Percentiles rank a stretch among this genome's conserved stretches.
These are phyloP conservation scores for Pseudogymnoascus sp. DNA, from an alignment of 2,329 filamentous ascomycete genomes.

Conservation along the genomic window DNA sequence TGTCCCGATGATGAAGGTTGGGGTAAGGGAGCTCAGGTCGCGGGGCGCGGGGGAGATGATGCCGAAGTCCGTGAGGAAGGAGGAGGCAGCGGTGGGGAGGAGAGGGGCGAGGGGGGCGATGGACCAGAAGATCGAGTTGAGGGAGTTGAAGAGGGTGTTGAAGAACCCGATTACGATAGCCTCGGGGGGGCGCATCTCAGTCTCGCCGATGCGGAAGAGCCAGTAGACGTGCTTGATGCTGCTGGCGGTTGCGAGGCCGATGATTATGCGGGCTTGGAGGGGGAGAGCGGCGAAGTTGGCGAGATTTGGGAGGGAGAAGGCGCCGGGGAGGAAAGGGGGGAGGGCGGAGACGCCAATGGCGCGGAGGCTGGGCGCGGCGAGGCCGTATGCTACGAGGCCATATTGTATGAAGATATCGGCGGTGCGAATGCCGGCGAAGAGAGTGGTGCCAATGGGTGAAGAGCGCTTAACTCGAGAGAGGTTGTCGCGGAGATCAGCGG, in stretches of 20 bases:
- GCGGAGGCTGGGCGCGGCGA: constrained; percentile 39
- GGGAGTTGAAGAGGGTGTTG: constrained; percentile 49
- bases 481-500: not conserved
- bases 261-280: constrained; percentile 42
- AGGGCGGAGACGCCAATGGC: constrained; percentile 35
- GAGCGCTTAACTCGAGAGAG: constrained; percentile 14
- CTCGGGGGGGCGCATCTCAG: constrained; percentile 39
- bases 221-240: constrained; percentile 51
- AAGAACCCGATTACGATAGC: constrained; percentile 41
- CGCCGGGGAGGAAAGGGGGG: constrained; percentile 22
- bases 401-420: constrained; percentile 43
- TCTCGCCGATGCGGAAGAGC: constrained; percentile 39
- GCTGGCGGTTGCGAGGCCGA: constrained; percentile 46
- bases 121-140: constrained; percentile 39
- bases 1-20: constrained; percentile 39
- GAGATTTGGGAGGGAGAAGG: constrained; percentile 33
- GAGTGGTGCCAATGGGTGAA: constrained; percentile 32
- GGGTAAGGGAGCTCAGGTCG: not conserved
- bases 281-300: constrained; percentile 36
- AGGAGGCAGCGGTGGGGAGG: constrained; percentile 38
- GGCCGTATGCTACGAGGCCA: constrained; percentile 39
- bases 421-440: constrained; percentile 40
- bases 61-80: not conserved
- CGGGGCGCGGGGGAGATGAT: not conserved
- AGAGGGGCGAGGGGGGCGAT: constrained; percentile 24